Conservation (phyloP, 805 yeast species). For the Yarrowia divulgata region DNA sequence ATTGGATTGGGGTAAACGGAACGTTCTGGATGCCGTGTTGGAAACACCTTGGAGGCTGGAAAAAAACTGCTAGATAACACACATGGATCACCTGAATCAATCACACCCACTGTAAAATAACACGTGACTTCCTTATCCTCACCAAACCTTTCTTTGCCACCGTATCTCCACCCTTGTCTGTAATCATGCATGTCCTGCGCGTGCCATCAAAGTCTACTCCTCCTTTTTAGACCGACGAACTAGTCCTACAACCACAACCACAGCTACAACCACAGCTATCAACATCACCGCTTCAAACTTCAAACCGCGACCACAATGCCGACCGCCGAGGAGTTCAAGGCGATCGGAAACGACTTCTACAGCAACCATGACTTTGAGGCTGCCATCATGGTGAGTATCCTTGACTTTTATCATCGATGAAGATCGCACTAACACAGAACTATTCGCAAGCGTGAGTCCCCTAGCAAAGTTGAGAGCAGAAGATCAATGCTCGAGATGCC, state of each 20-base stretch:
- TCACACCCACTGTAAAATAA: too few species aligned
- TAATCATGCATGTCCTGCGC: constrained; percentile 23
- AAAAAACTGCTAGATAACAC: too few species aligned
- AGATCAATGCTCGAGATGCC: too few species aligned
- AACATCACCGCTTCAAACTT: too few species aligned
- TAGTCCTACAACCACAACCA: too few species aligned
- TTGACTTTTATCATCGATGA: too few species aligned
- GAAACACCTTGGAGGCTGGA: too few species aligned
- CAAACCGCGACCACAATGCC: constrained; percentile 5
- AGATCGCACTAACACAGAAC: constrained; percentile 25
- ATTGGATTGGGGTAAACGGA: too few species aligned
- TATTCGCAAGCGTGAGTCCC: constrained; percentile 34
- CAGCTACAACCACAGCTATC: too few species aligned
- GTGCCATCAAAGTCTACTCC: constrained; percentile 26
- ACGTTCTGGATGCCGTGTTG: too few species aligned
- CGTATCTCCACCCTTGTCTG: background rate
- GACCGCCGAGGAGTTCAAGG: constrained; percentile 29
- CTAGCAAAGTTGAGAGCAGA: too few species aligned
- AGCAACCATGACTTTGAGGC: constrained; percentile 25
- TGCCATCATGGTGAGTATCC: constrained; percentile 14
- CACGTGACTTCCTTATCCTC: background rate
- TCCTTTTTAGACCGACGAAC: background rate
- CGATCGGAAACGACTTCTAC: constrained; percentile 27
- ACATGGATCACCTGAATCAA: too few species aligned
- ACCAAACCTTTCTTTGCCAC: background rate